Conservation (phyloP, 2,329 filamentous ascomycete genomes). For the Microsporum ferrugineum region DNA sequence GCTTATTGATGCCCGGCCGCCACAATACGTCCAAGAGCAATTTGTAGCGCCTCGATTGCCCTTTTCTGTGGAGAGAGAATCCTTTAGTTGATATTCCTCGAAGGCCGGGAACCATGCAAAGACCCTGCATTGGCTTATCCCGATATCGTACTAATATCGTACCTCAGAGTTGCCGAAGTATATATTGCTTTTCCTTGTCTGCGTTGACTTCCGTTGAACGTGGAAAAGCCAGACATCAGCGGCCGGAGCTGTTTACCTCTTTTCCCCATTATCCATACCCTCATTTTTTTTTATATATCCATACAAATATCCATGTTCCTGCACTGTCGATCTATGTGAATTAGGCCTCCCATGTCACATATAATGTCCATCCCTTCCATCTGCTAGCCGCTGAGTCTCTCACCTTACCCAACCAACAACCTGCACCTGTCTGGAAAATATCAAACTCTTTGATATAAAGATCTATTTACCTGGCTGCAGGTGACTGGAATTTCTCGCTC, state of each 20-base stretch:
- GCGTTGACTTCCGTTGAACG: conserved; percentile 2
- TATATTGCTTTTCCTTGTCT: neutral
- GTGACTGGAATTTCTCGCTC: neutral
- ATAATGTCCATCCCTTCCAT: neutral
- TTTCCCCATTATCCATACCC: neutral
- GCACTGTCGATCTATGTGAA: conserved; percentile 3
- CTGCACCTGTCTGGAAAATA: neutral
- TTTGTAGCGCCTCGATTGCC: conserved; percentile 1
- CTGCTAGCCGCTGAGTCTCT: neutral
- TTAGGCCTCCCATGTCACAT: neutral
- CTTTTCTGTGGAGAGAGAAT: neutral
- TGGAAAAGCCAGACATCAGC: neutral
- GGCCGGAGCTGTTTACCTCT: neutral
- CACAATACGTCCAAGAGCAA: neutral
- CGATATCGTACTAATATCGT: neutral
- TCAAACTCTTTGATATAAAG: neutral
- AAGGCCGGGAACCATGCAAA: neutral
- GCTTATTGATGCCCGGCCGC: neutral
- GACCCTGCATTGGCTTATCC: neutral
- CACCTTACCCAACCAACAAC: neutral
- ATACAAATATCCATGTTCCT: neutral
- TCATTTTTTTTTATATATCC: neutral
- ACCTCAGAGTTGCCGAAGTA: neutral
- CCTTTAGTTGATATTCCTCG: neutral
- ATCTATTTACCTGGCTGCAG: neutral